Conservation (phyloP, 148 eudicot species). For the Silene conica region DNA sequence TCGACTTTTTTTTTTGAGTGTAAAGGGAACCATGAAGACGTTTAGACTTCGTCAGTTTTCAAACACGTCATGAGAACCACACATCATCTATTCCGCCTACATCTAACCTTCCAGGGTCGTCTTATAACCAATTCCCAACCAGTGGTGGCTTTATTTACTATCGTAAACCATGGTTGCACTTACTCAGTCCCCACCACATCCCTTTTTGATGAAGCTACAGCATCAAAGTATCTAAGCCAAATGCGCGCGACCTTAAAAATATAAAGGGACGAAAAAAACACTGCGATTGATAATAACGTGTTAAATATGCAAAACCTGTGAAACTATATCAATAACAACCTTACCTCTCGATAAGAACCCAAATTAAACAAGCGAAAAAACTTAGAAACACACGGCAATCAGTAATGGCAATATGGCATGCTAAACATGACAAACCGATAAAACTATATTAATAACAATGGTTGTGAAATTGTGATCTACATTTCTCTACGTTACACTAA, state of each 20-base stretch:
- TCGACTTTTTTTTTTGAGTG: background rate
- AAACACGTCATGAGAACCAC: no score
- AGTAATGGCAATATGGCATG: background rate
- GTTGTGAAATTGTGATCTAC: constrained; percentile 1
- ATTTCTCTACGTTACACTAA: constrained; percentile 5
- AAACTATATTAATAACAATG: background rate
- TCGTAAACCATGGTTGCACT: background rate
- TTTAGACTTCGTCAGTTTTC: no score
- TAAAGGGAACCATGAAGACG: background rate
- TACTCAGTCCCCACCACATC: no score
- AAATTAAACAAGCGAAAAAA: background rate
- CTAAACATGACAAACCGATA: background rate
- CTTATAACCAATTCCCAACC: no score
- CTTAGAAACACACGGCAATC: background rate
- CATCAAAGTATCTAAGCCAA: no score
- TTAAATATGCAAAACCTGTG: background rate
- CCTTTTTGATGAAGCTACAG: no score
- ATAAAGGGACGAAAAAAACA: no score
- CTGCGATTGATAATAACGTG: no score
- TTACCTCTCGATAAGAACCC: background rate
- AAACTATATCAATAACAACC: background rate
- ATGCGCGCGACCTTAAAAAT: no score
- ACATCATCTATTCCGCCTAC: background rate
- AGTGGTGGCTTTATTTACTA: no score
- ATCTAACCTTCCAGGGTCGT: background rate